A percentile compares a stretch with the other conserved stretches of the same genome.
These are phyloP conservation scores for Syzygium jambos DNA, from an alignment of 345 rosid genomes.

Conservation along the genomic window DNA sequence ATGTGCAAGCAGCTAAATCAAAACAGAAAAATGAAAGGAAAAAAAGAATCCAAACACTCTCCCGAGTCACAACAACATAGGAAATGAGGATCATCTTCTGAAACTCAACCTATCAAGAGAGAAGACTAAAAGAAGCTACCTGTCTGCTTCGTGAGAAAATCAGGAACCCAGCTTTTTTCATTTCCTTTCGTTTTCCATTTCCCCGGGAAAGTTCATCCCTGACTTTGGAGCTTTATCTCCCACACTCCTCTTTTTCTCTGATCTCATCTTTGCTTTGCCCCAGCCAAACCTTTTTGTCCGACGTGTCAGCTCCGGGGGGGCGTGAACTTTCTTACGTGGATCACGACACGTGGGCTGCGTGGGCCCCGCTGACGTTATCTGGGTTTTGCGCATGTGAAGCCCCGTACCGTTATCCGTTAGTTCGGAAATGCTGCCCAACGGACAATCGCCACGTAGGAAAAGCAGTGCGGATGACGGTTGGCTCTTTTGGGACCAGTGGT, in stretches of 20 bases:
- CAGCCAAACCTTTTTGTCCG: neutral
- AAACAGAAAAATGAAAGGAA: neutral
- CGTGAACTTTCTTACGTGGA: neutral
- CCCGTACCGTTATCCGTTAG: slow-evolving; percentile 1
- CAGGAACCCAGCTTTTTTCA: neutral
- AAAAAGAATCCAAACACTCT: neutral
- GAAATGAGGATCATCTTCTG: neutral
- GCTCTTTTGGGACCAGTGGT: neutral
- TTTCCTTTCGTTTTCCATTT: neutral
- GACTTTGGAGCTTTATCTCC: neutral
- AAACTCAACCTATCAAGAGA: neutral
- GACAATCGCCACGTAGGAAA: neutral
- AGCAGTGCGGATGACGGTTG: neutral
- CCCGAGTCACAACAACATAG: neutral
- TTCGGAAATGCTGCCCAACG: neutral
- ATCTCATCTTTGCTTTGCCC: neutral
- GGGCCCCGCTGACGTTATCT: slow-evolving; percentile 8
- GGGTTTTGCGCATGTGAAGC: neutral
- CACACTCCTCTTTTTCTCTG: neutral
- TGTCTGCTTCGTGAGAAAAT: neutral
- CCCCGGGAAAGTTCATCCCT: neutral
- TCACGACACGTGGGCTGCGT: neutral
- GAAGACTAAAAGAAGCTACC: neutral
- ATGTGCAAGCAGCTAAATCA: neutral
- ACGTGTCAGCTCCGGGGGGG: neutral